Conservation (phyloP, 768 basidiomycete genomes). For the Kwoniella sp. region DNA sequence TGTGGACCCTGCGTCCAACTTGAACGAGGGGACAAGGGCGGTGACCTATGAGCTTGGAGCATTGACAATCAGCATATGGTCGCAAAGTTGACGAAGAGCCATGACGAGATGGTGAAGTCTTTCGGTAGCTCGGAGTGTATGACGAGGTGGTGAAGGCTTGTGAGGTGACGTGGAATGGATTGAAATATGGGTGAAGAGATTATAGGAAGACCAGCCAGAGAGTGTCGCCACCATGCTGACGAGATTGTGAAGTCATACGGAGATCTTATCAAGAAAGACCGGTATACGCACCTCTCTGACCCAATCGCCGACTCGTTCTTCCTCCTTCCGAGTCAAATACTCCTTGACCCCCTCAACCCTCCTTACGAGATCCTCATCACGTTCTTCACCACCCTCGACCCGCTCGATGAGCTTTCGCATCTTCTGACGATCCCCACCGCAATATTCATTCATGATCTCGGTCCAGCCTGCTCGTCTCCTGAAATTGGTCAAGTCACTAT, state of each 20-base stretch:
- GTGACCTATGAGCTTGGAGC: conserved; percentile 2
- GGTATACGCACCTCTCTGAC: conserved; percentile 39
- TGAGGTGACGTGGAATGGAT: no score
- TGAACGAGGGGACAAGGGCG: conserved; percentile 4
- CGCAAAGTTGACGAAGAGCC: neutral
- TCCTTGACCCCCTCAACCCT: conserved; percentile 32
- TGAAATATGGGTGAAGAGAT: neutral
- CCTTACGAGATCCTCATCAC: conserved; percentile 19
- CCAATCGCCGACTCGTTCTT: conserved; percentile 42
- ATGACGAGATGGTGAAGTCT: conserved; percentile 15
- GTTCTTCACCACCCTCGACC: conserved; percentile 25
- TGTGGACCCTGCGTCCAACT: conserved; percentile 1
- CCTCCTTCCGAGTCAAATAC: conserved; percentile 36
- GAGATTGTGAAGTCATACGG: neutral
- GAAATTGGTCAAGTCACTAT: conserved; percentile 47
- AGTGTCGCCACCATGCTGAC: neutral
- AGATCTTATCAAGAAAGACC: neutral
- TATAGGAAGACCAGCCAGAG: neutral
- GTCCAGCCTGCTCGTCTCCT: conserved; percentile 46
- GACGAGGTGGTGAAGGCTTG: conserved; percentile 7
- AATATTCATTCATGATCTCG: conserved; percentile 32
- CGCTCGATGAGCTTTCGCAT: conserved; percentile 36
- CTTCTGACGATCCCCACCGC: conserved; percentile 17
- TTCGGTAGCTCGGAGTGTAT: neutral
- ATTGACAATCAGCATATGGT: neutral